Percentiles rank a stretch among this genome's conserved stretches.
Evolutionary conservation across 1,284 basidiomycete genomes (phyloP).

Genomic region (Xanthoconium separans): DNA sequence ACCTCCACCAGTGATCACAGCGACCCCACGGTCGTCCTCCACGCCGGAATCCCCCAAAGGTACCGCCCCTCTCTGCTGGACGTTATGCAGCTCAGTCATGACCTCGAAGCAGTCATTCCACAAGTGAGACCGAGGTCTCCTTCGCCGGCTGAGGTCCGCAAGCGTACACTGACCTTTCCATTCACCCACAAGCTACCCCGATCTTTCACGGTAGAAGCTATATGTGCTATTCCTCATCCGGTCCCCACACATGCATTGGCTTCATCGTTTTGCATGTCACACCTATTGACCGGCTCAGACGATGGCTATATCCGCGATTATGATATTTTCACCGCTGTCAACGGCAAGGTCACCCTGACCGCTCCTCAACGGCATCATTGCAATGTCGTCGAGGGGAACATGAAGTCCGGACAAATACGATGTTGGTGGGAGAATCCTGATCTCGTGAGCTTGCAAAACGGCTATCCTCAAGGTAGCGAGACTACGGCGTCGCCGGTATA

Average conservation of each 20-base stretch:
- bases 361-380: slow-evolving; percentile 89
- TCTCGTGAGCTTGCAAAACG: slow-evolving; percentile 31
- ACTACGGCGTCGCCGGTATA: slow-evolving; percentile 70
- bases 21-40: slow-evolving; percentile 27
- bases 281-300: slow-evolving; percentile 87
- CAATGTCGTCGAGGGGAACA: slow-evolving; percentile 87
- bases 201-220: slow-evolving; percentile 86
- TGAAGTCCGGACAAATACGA: slow-evolving; percentile 84
- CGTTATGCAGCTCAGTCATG: slow-evolving; percentile 9
- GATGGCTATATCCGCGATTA: slow-evolving; percentile 95
- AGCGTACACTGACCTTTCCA: slow-evolving; percentile 40
- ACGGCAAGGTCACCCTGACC: slow-evolving; percentile 85
- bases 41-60: slow-evolving; percentile 32
- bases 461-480: slow-evolving; percentile 43
- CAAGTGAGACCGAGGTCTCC: slow-evolving; percentile 50
- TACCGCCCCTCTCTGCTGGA: slow-evolving; percentile 8
- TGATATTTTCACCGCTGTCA: slow-evolving; percentile 87
- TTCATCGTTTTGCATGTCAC: slow-evolving; percentile 83
- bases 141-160: slow-evolving; percentile 62
- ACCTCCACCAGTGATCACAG: slow-evolving; percentile 19
- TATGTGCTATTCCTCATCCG: slow-evolving; percentile 89
- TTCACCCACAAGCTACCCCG: slow-evolving; percentile 37
- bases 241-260: slow-evolving; percentile 85
- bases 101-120: slow-evolving; percentile 25
- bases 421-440: slow-evolving; percentile 88